phyloP scores from a whole-genome alignment of 2,329 filamentous ascomycete genomes.

The Penicillium sp. region DNA sequence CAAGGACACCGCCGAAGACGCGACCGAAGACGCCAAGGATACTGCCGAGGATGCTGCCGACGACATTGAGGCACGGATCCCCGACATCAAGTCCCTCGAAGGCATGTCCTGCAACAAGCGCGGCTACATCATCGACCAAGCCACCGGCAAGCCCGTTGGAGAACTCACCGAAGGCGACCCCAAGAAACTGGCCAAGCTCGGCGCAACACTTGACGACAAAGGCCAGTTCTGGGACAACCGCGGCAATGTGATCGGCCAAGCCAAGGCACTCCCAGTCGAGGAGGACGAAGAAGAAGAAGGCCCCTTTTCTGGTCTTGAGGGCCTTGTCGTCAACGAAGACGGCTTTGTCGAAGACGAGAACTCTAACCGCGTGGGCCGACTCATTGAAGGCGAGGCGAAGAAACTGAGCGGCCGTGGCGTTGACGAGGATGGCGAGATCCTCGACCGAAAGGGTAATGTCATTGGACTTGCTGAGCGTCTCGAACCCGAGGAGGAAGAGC shows the following conservation, averaged over 20 bases:
- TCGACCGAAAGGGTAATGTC: conserved; percentile 61
- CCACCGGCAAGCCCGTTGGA: conserved; percentile 51
- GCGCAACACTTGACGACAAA: conserved; percentile 51
- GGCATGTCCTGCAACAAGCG: conserved; percentile 45
- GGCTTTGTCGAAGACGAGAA: conserved; percentile 52
- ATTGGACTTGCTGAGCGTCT: conserved; percentile 57
- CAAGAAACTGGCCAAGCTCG: conserved; percentile 55
- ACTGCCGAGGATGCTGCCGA: conserved; percentile 22
- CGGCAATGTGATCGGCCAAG: conserved; percentile 62
- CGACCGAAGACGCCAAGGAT: conserved; percentile 35
- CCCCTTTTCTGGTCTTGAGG: conserved; percentile 49
- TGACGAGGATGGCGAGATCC: conserved; percentile 62
- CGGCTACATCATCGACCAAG: conserved; percentile 43
- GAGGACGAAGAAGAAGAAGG: conserved; percentile 39
- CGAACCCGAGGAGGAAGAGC: conserved; percentile 40
- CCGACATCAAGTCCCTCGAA: conserved; percentile 37
- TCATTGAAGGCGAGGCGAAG: conserved; percentile 59
- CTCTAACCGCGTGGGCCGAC: conserved; percentile 48
- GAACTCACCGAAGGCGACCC: conserved; percentile 62
- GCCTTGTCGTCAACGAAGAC: conserved; percentile 47
- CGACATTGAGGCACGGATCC: conserved; percentile 24
- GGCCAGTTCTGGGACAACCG: conserved; percentile 64
- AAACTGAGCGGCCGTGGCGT: conserved; percentile 59
- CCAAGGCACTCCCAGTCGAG: conserved; percentile 46
- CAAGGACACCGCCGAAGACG: conserved; percentile 22